A percentile compares a stretch with the other conserved stretches of the same genome.
These are phyloP conservation scores for Peronospora tabacina DNA, from an alignment of 352 stramenopile genomes.

Conservation along the genomic window DNA sequence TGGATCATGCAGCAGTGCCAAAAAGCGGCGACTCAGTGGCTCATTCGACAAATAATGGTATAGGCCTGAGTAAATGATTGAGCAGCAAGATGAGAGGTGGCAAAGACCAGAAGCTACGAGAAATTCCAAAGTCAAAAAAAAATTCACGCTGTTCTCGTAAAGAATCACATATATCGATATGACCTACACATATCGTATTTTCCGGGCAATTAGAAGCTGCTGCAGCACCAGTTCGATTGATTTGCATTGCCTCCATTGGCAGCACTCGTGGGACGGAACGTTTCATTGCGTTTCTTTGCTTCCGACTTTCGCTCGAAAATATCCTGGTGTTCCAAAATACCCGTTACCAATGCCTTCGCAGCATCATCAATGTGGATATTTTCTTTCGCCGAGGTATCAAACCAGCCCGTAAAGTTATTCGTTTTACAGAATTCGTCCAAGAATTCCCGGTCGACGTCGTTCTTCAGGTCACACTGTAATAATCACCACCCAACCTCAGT, in stretches of 20 bases:
- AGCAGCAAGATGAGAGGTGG: not conserved
- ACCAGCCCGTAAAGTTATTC: constrained; percentile 90
- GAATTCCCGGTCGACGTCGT: constrained; percentile 64
- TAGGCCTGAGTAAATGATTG: not conserved
- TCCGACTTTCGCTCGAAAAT: constrained; percentile 84
- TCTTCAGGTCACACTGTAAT: constrained; percentile 74
- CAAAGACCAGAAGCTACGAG: not conserved
- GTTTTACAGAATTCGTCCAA: constrained; percentile 84
- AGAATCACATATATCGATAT: constrained; percentile 19
- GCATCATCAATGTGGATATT: constrained; percentile 89
- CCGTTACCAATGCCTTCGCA: constrained; percentile 72
- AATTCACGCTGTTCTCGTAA: constrained; percentile 17
- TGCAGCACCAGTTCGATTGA: constrained; percentile 77
- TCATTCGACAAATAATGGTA: constrained; percentile 7
- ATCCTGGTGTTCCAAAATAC: constrained; percentile 72
- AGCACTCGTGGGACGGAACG: constrained; percentile 63
- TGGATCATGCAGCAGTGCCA: constrained; percentile 9
- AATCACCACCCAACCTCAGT: constrained; percentile 6
- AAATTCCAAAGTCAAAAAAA: constrained; percentile 9
- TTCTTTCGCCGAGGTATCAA: constrained; percentile 89
- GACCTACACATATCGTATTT: constrained; percentile 12
- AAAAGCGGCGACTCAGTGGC: constrained; percentile 24
- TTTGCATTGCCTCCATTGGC: constrained; percentile 31
- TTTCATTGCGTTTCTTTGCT: constrained; percentile 56
- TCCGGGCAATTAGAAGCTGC: constrained; percentile 57